Base-by-base conservation (phyloP, 2,329 filamentous ascomycete species). In the Curvularia spicifera region DNA sequence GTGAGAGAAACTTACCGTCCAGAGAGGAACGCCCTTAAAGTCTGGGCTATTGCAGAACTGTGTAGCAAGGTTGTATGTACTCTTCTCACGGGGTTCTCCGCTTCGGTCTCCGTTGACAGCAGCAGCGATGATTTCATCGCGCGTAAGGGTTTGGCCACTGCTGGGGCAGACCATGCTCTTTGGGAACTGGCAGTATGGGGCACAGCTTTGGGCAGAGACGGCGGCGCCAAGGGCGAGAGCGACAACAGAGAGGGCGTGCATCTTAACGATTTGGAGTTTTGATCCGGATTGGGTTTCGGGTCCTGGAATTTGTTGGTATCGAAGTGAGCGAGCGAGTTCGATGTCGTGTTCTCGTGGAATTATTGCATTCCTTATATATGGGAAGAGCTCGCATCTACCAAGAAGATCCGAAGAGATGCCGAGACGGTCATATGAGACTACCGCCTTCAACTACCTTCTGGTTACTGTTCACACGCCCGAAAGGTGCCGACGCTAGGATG, bases 171-270 rank as follows among this genome's bases (percentile, higher is more conserved):
- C 4, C 4, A 53, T n/a, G 43, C 18, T 39, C 1, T 4, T 24
- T 5, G 51, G 43, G 43, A 47, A 53, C 2, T 31, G 18, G 42
- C 39, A 33, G n/a, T 13, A 20, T 18, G 50, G 39, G 10, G 20
- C 29, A 44, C 20, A 20, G 5, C 7, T 31, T 4, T 6, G 26
- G 4, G 49, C 54, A 24, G 54, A 52, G 48, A 52, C 54, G 15
- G 49, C 49, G 35, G 54, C 54, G 26, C 48, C 48, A 20, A 57
- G 54, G 37, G 49, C 54, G 28, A 57, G 48, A 37, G 54, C 43
- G 54, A 52, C 12, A 26, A 57, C 20, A 13, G 48, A 46, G 48
- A 26, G 47, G 42, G 49, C 54, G 49, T 57, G 49, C 54, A 57
- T 57, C 28, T 20, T 52, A 24, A 43, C 28, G 29, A 28, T 4